phyloP scores from a whole-genome alignment of 192 early-diverging fungal genomes.

The Tieghemiomyces parasiticus region DNA sequence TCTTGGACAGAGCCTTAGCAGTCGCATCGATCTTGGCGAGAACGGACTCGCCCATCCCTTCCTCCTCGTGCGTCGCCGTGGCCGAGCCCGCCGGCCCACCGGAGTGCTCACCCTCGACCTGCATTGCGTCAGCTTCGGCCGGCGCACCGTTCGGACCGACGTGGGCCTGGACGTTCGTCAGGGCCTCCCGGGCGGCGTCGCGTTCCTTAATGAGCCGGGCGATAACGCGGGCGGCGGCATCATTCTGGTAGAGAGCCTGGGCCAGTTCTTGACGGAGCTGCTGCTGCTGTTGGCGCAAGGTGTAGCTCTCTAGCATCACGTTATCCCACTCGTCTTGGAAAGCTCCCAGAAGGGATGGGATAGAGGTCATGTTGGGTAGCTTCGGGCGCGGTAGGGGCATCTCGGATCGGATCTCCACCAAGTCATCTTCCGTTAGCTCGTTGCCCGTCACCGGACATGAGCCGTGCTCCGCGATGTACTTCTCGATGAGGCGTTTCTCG shows the following conservation, averaged over 20 bases:
- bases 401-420: constrained; percentile 46
- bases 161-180: constrained; percentile 5
- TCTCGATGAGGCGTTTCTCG: constrained; percentile 75
- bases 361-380: constrained; percentile 81
- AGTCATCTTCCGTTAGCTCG: constrained; percentile 49
- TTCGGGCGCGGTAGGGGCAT: constrained; percentile 56
- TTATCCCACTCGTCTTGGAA: constrained; percentile 97
- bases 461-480: constrained; percentile 71
- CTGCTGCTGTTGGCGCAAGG: constrained; percentile 83
- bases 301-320: constrained; percentile 87
- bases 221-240: constrained; percentile 90
- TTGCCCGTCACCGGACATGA: constrained; percentile 70
- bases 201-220: constrained; percentile 81
- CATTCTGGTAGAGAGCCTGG: constrained; percentile 89
- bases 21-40: constrained; percentile 20
- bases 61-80: no score
- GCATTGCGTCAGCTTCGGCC: constrained; percentile 14
- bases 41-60: constrained; percentile 12
- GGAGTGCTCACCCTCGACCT: constrained; percentile 1
- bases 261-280: constrained; percentile 83
- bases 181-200: constrained; percentile 70
- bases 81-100: background rate
- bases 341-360: constrained; percentile 71
- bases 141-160: constrained; percentile 4
- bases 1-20: constrained; percentile 38